Percentiles rank a stretch among this genome's conserved stretches.
phyloP scores from a whole-genome alignment of 2,329 filamentous ascomycete species.

The Rhynchosporium graminicola region DNA sequence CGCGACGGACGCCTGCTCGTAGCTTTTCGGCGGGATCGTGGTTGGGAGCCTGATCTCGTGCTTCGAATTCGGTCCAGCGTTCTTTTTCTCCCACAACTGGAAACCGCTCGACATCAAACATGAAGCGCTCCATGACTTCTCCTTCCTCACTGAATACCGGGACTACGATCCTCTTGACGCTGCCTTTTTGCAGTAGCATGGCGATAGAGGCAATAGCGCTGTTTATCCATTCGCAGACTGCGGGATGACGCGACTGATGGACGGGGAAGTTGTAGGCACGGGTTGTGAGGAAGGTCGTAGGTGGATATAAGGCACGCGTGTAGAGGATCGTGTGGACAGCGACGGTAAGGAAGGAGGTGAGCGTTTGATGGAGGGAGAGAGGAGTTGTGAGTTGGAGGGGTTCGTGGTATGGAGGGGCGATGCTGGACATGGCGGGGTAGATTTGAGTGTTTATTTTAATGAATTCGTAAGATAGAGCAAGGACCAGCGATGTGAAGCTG shows the following conservation, averaged over 20 bases:
- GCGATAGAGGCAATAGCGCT: conserved; percentile 64
- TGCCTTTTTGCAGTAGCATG: conserved; percentile 57
- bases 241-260: conserved; percentile 68
- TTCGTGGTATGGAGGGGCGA: conserved; percentile 21
- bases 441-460: background rate
- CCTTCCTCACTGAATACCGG: conserved; percentile 41
- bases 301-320: conserved; percentile 66
- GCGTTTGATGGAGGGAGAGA: conserved; percentile 53
- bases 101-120: conserved; percentile 46
- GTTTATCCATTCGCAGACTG: conserved; percentile 69
- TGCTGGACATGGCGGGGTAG: conserved; percentile 10
- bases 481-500: background rate
- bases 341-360: conserved; percentile 67
- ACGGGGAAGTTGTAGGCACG: conserved; percentile 72
- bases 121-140: conserved; percentile 45
- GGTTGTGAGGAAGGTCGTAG: conserved; percentile 63
- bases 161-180: conserved; percentile 42
- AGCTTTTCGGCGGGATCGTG: background rate
- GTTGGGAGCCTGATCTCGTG: conserved; percentile 13
- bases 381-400: conserved; percentile 44
- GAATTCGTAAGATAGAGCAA: background rate
- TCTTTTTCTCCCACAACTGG: conserved; percentile 42
- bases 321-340: conserved; percentile 72
- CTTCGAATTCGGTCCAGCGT: conserved; percentile 41
- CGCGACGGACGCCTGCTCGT: conserved; percentile 47